phyloP scores from a whole-genome alignment of 2,329 filamentous ascomycete species.

The Coniella vitis region DNA sequence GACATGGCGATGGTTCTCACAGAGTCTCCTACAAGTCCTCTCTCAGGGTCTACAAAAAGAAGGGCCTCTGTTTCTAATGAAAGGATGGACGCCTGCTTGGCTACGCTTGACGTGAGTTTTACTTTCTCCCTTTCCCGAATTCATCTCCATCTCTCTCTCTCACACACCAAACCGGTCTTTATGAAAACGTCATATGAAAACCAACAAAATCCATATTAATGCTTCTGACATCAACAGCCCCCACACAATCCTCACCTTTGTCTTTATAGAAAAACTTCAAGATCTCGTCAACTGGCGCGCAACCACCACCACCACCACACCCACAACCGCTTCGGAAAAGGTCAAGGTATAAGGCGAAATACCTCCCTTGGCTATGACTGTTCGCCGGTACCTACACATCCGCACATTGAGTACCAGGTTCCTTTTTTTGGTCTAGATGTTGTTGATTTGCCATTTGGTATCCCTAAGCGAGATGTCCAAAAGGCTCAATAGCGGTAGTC shows the following conservation, averaged over 20 bases:
- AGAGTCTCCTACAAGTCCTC: conserved; percentile 29
- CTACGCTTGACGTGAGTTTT: conserved; percentile 32
- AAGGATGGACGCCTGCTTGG: conserved; percentile 40
- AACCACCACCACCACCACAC: background rate
- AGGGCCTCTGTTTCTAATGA: conserved; percentile 36
- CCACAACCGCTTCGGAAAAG: background rate
- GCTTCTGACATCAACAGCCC: conserved; percentile 24
- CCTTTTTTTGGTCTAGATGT: no score
- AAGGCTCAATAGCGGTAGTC: no score
- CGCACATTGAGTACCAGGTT: no score
- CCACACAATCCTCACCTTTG: conserved; percentile 38
- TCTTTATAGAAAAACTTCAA: conserved; percentile 39
- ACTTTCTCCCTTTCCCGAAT: background rate
- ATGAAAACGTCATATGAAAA: no score
- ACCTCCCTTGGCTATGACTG: no score
- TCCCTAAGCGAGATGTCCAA: no score
- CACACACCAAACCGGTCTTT: no score
- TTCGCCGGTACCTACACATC: no score
- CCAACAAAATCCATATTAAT: no score
- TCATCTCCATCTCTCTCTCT: background rate
- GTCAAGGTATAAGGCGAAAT: conserved; percentile 12
- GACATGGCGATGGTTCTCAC: background rate
- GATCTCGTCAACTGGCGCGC: conserved; percentile 20
- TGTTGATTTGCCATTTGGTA: no score
- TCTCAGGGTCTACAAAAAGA: conserved; percentile 29